Evolutionary conservation across 2,329 filamentous ascomycete genomes (phyloP), one percentile per base, ranked within the genome.

Genomic region (Diplodia intermedia): DNA sequence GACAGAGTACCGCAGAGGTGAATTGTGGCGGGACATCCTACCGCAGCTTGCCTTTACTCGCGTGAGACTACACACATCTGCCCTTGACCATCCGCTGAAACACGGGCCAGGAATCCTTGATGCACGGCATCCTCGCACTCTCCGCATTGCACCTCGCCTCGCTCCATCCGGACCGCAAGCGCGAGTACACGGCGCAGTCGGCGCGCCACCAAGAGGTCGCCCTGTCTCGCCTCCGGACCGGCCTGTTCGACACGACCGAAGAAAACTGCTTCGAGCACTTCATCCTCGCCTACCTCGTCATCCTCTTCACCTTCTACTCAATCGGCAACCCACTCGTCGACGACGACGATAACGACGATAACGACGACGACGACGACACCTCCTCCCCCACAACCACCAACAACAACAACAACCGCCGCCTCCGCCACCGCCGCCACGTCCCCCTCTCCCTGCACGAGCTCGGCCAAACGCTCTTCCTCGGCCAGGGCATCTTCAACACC

Each of bases 401-500:
- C 3, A 4, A 1, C 40, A 1, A n/a, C 15, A 31, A 8, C 31
- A 6, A 33, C 31, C 4, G 6, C 40, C 23, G 3, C 3, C 40
- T 18, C 15, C 40, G 20, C 20, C 20, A 9, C 38, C 40, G 40
- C 15, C 40, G 20, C 20, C 20, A 9, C 38, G 43, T 23, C 43
- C 60, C 12, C 12, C 43, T 63, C 29, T 29, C 33, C n/a, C 38
- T 31, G 11, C 60, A 63, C 2, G 43, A 63, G 31, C 60, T 63
- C 4, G 60, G 29, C 43, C 60, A 63, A 12, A 36, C 47, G 1
- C 60, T 63, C 47, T 63, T 63, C 60, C 60, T 63, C 4, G 60
- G 60, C 60, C 47, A 52, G 9, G 60, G 60, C 29, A 63, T 63
- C 60, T 52, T 63, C 11, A 63, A 26, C 60, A 29, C 52, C 23